Percentiles rank a stretch among this genome's conserved stretches.
phyloP scores from a whole-genome alignment of 176 grass and related monocot genomes.

The Aegilops bicornis region DNA sequence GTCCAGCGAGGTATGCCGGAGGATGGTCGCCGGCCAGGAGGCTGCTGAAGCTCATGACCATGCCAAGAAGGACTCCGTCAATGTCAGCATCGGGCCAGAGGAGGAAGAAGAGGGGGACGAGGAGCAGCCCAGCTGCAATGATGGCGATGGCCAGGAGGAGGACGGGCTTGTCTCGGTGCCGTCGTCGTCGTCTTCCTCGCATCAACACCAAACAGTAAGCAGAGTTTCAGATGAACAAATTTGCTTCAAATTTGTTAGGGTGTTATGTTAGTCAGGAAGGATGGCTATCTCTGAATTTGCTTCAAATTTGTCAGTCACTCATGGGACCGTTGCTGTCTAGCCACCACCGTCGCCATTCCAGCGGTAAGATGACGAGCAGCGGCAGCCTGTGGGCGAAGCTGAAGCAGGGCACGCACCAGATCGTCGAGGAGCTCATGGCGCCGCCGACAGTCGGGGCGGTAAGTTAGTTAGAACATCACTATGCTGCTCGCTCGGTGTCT shows the following conservation, averaged over 20 bases:
- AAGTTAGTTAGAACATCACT: background rate
- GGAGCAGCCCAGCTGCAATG: background rate
- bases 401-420: conserved; percentile 6
- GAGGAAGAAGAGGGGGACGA: background rate
- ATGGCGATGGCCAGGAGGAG: background rate
- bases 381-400: conserved; percentile 41
- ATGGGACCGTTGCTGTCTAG: conserved; percentile 27
- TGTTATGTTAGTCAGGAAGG: too few species aligned
- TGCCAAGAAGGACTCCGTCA: background rate
- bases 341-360: background rate
- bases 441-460: conserved; percentile 64
- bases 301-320: background rate
- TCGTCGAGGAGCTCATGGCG: conserved; percentile 48
- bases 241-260: too few species aligned
- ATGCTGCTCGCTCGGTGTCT: too few species aligned
- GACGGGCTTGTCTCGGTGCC: background rate
- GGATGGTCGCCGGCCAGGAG: background rate
- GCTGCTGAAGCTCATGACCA: background rate
- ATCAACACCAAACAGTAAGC: background rate
- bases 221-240: too few species aligned
- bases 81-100: background rate
- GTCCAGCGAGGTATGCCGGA: conserved; percentile 33
- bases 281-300: too few species aligned
- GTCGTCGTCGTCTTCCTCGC: background rate
- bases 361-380: background rate